These are phyloP conservation scores for Microcera coccophila DNA, from an alignment of 2,329 filamentous ascomycete genomes.

Conservation along the genomic window DNA sequence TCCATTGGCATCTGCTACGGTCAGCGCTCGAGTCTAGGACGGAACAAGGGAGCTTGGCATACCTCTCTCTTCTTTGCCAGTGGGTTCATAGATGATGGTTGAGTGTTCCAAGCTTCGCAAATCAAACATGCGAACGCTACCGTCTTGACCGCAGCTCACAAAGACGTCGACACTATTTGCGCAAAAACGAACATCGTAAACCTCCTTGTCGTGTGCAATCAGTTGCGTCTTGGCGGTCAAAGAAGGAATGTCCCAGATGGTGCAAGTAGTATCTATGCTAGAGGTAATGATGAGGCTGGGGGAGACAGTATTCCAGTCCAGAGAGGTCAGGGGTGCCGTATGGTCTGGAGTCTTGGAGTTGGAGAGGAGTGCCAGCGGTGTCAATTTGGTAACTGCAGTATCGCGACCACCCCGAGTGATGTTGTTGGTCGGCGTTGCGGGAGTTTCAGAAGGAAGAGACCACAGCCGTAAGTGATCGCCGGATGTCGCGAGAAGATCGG, in stretches of 20 bases:
- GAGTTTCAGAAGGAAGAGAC: conserved; percentile 76
- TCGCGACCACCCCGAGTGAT: conserved; percentile 58
- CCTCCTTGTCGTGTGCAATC: conserved; percentile 98
- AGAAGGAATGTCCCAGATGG: conserved; percentile 98
- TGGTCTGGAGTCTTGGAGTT: conserved; percentile 99
- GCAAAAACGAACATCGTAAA: conserved; percentile 97
- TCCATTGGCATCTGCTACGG: conserved; percentile 48
- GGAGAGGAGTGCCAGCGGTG: conserved; percentile 85
- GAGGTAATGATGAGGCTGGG: conserved; percentile 97
- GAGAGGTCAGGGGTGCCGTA: conserved; percentile 89
- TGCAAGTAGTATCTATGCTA: conserved; percentile 98
- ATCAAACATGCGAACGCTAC: conserved; percentile 98
- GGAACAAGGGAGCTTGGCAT: conserved; percentile 23
- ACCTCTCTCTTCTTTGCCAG: conserved; percentile 77
- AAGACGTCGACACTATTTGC: conserved; percentile 98
- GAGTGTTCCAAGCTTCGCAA: conserved; percentile 93
- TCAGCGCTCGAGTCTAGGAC: conserved; percentile 14
- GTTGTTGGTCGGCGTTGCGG: conserved; percentile 58
- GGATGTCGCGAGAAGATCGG: conserved; percentile 89
- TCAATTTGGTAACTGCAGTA: conserved; percentile 70
- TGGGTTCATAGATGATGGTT: conserved; percentile 98
- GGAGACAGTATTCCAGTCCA: conserved; percentile 97
- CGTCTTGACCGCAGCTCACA: conserved; percentile 94
- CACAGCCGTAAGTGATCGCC: conserved; percentile 91
- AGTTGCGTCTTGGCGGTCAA: conserved; percentile 96